A percentile compares a stretch with the other conserved stretches of the same genome.
phyloP scores from a whole-genome alignment of 2,329 filamentous ascomycete genomes.

The Sporothrix dimorphospora region DNA sequence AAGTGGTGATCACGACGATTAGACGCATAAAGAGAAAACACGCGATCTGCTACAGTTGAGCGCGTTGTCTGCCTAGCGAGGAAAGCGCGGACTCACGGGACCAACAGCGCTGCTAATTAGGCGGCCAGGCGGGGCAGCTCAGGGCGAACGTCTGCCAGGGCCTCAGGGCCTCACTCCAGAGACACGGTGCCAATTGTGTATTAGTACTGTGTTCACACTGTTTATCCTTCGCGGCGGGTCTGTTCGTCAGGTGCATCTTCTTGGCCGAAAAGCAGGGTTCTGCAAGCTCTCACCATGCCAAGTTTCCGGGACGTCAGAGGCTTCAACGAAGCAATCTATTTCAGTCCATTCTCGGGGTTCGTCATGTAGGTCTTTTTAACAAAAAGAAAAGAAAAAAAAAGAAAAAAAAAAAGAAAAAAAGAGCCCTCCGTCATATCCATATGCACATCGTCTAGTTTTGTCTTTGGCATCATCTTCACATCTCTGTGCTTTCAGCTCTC shows the following conservation, averaged over 20 bases:
- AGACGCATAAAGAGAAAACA: not conserved
- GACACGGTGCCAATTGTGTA: not conserved
- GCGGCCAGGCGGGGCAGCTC: not conserved
- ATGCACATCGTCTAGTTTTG: not conserved
- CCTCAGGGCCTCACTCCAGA: not conserved
- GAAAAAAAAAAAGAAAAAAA: no score
- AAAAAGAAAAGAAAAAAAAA: no score
- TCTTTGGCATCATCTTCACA: not conserved
- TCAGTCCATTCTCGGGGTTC: not conserved
- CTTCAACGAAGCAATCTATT: not conserved
- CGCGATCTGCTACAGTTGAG: not conserved
- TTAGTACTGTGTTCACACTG: not conserved
- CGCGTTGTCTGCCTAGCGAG: slow-evolving; percentile 31
- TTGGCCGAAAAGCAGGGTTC: not conserved
- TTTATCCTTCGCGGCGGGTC: no score
- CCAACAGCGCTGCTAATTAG: slow-evolving; percentile 6
- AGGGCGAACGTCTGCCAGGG: not conserved
- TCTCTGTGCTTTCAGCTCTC: not conserved
- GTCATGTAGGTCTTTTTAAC: no score
- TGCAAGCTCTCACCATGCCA: not conserved
- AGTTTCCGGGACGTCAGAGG: not conserved
- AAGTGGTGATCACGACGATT: slow-evolving; percentile 3
- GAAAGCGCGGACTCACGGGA: slow-evolving; percentile 32
- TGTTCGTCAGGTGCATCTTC: no score
- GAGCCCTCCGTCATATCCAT: not conserved